A percentile compares a stretch with the other conserved stretches of the same genome.
Conservation (phyloP, 2,329 filamentous ascomycete species). For the Botrytis sinoallii region DNA sequence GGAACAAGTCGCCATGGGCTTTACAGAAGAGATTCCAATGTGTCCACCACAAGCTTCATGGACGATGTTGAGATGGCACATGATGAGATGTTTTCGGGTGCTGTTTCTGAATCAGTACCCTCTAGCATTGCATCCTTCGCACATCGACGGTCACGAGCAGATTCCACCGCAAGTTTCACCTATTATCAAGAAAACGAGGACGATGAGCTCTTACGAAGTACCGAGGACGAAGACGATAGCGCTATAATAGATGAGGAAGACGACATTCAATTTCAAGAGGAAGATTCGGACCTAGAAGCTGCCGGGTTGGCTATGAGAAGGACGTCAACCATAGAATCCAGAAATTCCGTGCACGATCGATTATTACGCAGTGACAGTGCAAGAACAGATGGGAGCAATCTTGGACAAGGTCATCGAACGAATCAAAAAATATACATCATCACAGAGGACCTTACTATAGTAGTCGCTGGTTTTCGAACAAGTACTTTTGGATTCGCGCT, state of each 20-base stretch:
- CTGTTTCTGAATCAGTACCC: slow-evolving; percentile 92
- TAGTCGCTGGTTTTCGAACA: slow-evolving; percentile 86
- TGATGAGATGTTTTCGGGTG: slow-evolving; percentile 91
- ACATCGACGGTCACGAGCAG: slow-evolving; percentile 75
- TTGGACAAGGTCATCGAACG: slow-evolving; percentile 58
- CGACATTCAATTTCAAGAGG: slow-evolving; percentile 36
- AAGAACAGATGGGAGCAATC: slow-evolving; percentile 63
- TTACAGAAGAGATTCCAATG: slow-evolving; percentile 66
- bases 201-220: slow-evolving; percentile 43
- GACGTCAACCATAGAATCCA: slow-evolving; percentile 60
- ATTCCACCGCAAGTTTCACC: slow-evolving; percentile 84
- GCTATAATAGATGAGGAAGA: slow-evolving; percentile 42
- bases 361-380: slow-evolving; percentile 70
- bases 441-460: slow-evolving; percentile 91
- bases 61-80: slow-evolving; percentile 99
- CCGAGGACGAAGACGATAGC: slow-evolving; percentile 40
- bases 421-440: slow-evolving; percentile 92
- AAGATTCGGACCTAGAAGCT: slow-evolving; percentile 38
- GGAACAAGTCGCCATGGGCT: slow-evolving; percentile 38
- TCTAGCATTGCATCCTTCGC: slow-evolving; percentile 90
- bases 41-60: slow-evolving; percentile 76
- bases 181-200: slow-evolving; percentile 75
- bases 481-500: slow-evolving; percentile 64
- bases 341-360: slow-evolving; percentile 56
- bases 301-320: slow-evolving; percentile 47